Conservation (phyloP, 2,329 filamentous ascomycete species). For the Akanthomyces muscarius region DNA sequence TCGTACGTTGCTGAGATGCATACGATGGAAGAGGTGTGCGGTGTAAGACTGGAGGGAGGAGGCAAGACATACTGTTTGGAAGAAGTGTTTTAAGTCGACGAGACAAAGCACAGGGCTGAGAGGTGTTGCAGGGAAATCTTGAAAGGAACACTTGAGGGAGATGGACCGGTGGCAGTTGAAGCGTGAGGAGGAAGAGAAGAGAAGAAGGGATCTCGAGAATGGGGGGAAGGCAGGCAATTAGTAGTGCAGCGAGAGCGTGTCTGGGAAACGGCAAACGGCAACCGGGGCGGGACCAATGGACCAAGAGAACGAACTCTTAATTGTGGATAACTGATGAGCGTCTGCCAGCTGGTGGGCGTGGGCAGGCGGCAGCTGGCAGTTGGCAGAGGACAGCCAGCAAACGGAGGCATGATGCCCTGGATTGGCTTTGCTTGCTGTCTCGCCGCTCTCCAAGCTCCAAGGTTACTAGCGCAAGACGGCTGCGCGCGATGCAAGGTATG, state of each 20-base stretch:
- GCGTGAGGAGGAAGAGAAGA: slow-evolving; percentile 9
- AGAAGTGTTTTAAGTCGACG: slow-evolving; percentile 5
- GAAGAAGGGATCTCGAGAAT: background rate
- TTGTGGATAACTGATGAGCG: slow-evolving; percentile 2
- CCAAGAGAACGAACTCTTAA: slow-evolving; percentile 7
- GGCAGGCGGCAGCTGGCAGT: background rate
- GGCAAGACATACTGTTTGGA: slow-evolving; percentile 5
- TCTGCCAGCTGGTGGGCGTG: background rate
- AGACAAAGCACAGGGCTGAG: slow-evolving; percentile 15
- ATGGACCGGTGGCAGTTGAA: slow-evolving; percentile 11
- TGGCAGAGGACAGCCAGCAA: slow-evolving; percentile 2
- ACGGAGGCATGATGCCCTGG: slow-evolving; percentile 3
- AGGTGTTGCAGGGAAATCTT: slow-evolving; percentile 3
- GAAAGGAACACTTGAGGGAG: slow-evolving; percentile 8
- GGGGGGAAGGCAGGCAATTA: slow-evolving; percentile 13
- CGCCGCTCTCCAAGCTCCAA: background rate
- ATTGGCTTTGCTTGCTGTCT: background rate
- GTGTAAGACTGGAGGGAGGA: background rate
- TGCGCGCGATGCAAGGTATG: slow-evolving; percentile 1
- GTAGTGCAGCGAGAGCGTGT: slow-evolving; percentile 11
- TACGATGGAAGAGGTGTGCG: background rate
- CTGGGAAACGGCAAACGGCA: slow-evolving; percentile 17
- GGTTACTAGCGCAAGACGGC: background rate
- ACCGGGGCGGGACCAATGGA: slow-evolving; percentile 3
- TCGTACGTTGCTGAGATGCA: background rate